Base-by-base conservation (phyloP, 2,329 filamentous ascomycete species). In the Claviceps fusiformis region DNA sequence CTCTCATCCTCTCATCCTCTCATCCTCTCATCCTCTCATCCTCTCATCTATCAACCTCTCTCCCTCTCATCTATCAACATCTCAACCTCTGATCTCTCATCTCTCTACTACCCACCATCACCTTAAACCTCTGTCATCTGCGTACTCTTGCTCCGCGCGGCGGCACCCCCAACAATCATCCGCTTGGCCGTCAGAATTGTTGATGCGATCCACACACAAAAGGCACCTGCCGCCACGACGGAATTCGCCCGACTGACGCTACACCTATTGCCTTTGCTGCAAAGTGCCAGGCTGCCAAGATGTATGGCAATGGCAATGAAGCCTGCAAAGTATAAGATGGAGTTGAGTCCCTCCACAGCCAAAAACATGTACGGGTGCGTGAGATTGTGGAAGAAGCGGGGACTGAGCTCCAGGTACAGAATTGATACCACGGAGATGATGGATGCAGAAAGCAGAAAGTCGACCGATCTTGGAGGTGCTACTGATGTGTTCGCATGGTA, bases 271-370 rank as follows among this genome's bases (percentile, higher is more conserved):
- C 80, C 39, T 2, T 3, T 81, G 33, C 73, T 70, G 68, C 81
- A 84, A 69, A 80, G 80, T 55, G 76, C 67, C 52, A 83, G 70
- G 53, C 70, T 69, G 63, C 73, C 70, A 59, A 84, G 74, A 68
- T 81, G 83, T 58, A 78, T 73, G 47, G 77, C 71, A 24, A 83
- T 72, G 10, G 78, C 78, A 61, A 81, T 73, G 68, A 83, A 83
- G 55, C 79, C 80, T 24, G 73, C 70, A 64, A 83, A 79, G 69
- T 80, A 81, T 63, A 83, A 76, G 55, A 81, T 59, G 5, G 73
- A 69, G 64, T 81, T 83, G 61, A 72, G 54, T 39, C 70, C 62
- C 60, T 83, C 80, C 57, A 82, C 59, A 31, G 66, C 70, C 39
- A 83, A 63, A 46, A 73, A 69, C 11, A 68, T 71, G 59, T 74